Evolutionary conservation across 495 filamentous ascomycete genomes (phyloP), one percentile per base, ranked within the genome.

Genomic region (Trichodelitschia bisporula): DNA sequence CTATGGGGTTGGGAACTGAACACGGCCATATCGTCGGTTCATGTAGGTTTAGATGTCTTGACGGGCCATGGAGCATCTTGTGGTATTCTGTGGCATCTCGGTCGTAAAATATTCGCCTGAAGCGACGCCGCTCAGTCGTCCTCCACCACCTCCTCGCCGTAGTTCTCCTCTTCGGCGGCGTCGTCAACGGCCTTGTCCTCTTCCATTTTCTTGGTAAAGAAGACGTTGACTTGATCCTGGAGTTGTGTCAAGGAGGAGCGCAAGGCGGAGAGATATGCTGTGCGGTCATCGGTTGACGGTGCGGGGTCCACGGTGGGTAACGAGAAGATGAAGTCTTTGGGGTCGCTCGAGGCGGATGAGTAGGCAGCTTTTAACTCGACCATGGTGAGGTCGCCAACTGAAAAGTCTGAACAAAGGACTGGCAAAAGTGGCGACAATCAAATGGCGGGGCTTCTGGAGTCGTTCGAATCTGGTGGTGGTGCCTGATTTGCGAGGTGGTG

Each of bases 151-250:
- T 89, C 78, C 51, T 84, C 78, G 21, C 72, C 82, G 41, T 86
- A 89, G 37, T 76, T 76, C 36, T 79, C 79, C 38, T 89, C 84
- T 44, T 82, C 80, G 2, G 58, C 62, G 12, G 53, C 43, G 21
- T 59, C 48, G n/a, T 56, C 51, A 2, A 33, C 44, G 28, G 49
- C 61, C 37, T 79, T 83, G 41, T 92, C 86, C 39, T 77, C 72
- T 32, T 83, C 80, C 84, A 97, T 97, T 23, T 69, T 65, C 37
- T 56, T 50, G 15, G 86, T 97, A 37, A 97, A 58, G 44, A 82
- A 78, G 18, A 50, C 54, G 54, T 97, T 97, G 43, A 93, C 56
- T 11, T 66, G 57, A 12, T 62, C 66, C 40, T 95, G 86, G 6
- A 83, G 42, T 13, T 53, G 40, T 2, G 55, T 47, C 3, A 70